Evolutionary conservation across 2,329 filamentous ascomycete genomes (phyloP), one percentile per base, ranked within the genome.

Genomic region (Colletotrichum somersetense): DNA sequence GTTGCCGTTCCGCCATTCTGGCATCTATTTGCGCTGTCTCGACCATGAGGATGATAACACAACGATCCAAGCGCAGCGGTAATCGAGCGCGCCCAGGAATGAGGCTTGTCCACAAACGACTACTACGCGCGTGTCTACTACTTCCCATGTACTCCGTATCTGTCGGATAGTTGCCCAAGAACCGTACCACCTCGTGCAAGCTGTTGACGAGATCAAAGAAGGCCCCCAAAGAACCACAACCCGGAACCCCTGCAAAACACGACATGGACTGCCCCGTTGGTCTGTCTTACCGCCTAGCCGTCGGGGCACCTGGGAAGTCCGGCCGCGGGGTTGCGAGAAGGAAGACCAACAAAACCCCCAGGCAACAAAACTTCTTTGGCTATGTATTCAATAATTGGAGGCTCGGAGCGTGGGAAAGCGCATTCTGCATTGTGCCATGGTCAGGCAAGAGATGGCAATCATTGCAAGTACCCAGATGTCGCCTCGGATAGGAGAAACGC

Each of bases 271-370:
- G 59, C 46, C 58, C 66, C 55, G 61, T 61, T 53, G 44, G 55
- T 61, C 55, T 56, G 11, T 42, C 16, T 33, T n/a, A 14, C 42
- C 56, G 46, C 69, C 65, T 68, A 65, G 35, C 35, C 30, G 26
- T 59, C 65, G 65, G 57, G 53, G n/a, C 55, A 58, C 44, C 53
- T 72, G 66, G 38, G 20, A 53, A 64, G 66, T 59, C 66, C 53
- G 52, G 44, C 58, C 46, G 65, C 46, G 30, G 65, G 52, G 55
- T 69, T 72, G 69, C 33, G 48, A 69, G 69, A 65, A 66, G 48
- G 68, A 69, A 33, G n/a, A 64, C 20, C 14, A 4, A 55, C 10
- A 8, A 33, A 53, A 33, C 35, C 44, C 62, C 58, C 44, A 63
- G 56, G 30, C 30, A 56, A n/a, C 53, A 35, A 23, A 38, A 18